These are phyloP conservation scores for Trichoderma lentiforme DNA, from an alignment of 2,329 filamentous ascomycete genomes.

Conservation along the genomic window DNA sequence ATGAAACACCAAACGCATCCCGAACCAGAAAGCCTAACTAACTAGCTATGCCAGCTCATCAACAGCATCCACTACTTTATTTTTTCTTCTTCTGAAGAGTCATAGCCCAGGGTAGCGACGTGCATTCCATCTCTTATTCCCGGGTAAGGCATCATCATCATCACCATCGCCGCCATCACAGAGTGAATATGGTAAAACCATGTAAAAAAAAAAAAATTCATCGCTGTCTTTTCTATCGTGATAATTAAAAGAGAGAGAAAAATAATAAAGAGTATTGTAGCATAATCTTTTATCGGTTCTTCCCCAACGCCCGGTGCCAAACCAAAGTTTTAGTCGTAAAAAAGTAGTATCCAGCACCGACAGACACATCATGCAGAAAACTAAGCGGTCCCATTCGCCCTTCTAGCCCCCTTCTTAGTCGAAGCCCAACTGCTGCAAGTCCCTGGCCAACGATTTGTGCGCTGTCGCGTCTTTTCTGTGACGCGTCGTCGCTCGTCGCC, in stretches of 20 bases:
- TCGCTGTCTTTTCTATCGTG: slow-evolving; percentile 18
- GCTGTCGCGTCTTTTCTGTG: slow-evolving; percentile 12
- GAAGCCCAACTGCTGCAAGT: neutral
- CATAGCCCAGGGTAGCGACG: neutral
- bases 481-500: slow-evolving; percentile 11
- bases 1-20: neutral
- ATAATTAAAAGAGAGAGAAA: neutral
- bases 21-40: neutral
- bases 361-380: slow-evolving; percentile 9
- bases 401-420: neutral
- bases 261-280: neutral
- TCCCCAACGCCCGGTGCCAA: slow-evolving; percentile 10
- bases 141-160: neutral
- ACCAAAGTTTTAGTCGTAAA: neutral
- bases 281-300: slow-evolving; percentile 1
- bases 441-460: neutral
- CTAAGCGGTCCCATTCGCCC: slow-evolving; percentile 15
- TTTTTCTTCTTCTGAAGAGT: neutral
- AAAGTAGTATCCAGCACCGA: slow-evolving; percentile 13
- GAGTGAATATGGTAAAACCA: neutral
- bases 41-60: neutral
- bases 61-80: neutral
- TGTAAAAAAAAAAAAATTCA: neutral
- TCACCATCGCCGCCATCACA: neutral
- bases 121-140: neutral